phyloP scores from a whole-genome alignment of 2,329 filamentous ascomycete species.

The Endoconidiophora laricicola region DNA sequence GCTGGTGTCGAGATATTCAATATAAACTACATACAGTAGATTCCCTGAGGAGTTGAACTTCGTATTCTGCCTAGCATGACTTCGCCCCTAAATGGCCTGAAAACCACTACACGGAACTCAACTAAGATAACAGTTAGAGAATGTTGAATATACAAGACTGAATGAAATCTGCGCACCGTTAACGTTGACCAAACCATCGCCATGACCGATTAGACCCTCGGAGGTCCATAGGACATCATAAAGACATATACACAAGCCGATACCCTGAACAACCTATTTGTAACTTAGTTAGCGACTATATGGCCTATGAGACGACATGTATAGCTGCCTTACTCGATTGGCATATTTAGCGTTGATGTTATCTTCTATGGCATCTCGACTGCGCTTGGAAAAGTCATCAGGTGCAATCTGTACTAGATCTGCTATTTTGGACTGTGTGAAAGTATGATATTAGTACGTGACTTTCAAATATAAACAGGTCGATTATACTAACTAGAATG shows the following conservation, averaged over 20 bases:
- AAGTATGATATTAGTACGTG: slow-evolving; percentile 2
- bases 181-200: slow-evolving; percentile 81
- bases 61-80: slow-evolving; percentile 75
- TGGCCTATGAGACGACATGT: neutral
- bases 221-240: slow-evolving; percentile 82
- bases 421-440: slow-evolving; percentile 64
- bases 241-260: slow-evolving; percentile 84
- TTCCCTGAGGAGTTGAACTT: slow-evolving; percentile 52
- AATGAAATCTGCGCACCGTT: slow-evolving; percentile 43
- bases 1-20: slow-evolving; percentile 1
- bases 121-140: slow-evolving; percentile 33
- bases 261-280: slow-evolving; percentile 65
- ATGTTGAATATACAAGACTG: slow-evolving; percentile 12
- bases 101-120: slow-evolving; percentile 84
- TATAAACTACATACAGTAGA: slow-evolving; percentile 38
- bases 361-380: slow-evolving; percentile 75
- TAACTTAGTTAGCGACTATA: neutral
- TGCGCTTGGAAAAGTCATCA: slow-evolving; percentile 71
- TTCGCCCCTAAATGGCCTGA: slow-evolving; percentile 89
- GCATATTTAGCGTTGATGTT: slow-evolving; percentile 95
- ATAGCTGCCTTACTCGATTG: slow-evolving; percentile 49
- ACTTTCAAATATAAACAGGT: neutral
- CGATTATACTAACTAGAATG: slow-evolving; percentile 27
- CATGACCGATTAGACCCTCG: slow-evolving; percentile 86
- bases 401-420: slow-evolving; percentile 89